Conservation (phyloP, 2,329 filamentous ascomycete species). For the Penicillium rolfsii region DNA sequence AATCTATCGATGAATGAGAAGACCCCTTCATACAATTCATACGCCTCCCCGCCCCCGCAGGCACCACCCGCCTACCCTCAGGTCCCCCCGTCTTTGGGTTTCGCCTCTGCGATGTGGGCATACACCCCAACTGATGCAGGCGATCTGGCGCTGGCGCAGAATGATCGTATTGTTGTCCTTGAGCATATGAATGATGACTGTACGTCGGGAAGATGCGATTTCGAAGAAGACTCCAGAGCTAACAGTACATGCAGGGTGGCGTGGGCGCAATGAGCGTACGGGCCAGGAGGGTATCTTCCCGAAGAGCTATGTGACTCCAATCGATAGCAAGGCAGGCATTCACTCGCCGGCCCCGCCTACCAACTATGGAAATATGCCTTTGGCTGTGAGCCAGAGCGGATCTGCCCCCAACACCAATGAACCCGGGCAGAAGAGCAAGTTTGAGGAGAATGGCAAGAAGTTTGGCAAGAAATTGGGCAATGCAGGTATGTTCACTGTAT, state of each 20-base stretch:
- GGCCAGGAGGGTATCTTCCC: constrained; percentile 91
- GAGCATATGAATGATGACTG: constrained; percentile 97
- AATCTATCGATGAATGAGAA: constrained; percentile 49
- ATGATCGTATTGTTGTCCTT: constrained; percentile 77
- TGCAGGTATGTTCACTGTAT: constrained; percentile 51
- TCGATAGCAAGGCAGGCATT: constrained; percentile 62
- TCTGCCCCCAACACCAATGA: constrained; percentile 45
- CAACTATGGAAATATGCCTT: constrained; percentile 66
- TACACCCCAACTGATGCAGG: constrained; percentile 80
- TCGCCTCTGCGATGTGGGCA: constrained; percentile 79
- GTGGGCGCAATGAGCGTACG: constrained; percentile 82
- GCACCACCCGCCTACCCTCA: constrained; percentile 60
- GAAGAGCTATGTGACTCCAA: constrained; percentile 77
- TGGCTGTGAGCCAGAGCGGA: constrained; percentile 68
- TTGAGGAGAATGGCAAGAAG: constrained; percentile 82
- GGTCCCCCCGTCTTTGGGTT: constrained; percentile 61
- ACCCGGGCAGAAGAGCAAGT: constrained; percentile 62
- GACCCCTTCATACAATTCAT: constrained; percentile 41
- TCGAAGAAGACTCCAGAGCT: constrained; percentile 9
- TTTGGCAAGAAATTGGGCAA: constrained; percentile 93
- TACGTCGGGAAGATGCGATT: constrained; percentile 32
- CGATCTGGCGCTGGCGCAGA: constrained; percentile 77
- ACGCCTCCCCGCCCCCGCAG: constrained; percentile 49
- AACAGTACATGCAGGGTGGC: constrained; percentile 60
- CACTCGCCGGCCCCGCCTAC: constrained; percentile 45